Percentiles rank a stretch among this genome's conserved stretches.
phyloP scores from a whole-genome alignment of 495 filamentous ascomycete genomes.

The Penicillium canariense region DNA sequence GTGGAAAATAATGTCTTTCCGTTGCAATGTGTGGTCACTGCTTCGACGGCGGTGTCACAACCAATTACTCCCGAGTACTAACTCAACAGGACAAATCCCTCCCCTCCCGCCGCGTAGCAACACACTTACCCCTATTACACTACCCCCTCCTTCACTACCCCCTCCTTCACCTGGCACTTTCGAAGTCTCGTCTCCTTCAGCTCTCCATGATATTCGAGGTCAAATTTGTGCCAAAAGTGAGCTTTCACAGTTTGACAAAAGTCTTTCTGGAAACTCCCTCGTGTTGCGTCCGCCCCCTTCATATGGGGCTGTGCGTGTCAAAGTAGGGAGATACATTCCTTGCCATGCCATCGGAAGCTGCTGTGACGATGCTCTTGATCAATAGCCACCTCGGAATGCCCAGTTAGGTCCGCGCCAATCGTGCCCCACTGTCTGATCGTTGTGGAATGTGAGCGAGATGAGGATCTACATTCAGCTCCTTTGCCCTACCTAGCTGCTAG shows the following conservation, averaged over 20 bases:
- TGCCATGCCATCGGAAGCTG: background rate
- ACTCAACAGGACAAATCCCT: background rate
- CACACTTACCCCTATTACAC: no score
- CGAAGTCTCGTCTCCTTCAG: slow-evolving; percentile 50
- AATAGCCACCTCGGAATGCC: background rate
- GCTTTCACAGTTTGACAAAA: slow-evolving; percentile 29
- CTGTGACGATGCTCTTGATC: background rate
- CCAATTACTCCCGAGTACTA: background rate
- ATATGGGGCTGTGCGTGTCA: slow-evolving; percentile 50
- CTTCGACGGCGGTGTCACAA: no score
- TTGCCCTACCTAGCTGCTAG: background rate
- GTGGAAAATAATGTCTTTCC: slow-evolving; percentile 5
- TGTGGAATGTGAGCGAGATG: slow-evolving; percentile 6
- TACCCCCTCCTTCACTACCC: background rate
- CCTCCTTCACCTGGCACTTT: slow-evolving; percentile 34
- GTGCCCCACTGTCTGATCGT: background rate
- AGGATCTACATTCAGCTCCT: background rate
- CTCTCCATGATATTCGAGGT: slow-evolving; percentile 49
- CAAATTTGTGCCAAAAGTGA: slow-evolving; percentile 45
- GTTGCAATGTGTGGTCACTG: background rate
- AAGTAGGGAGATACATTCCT: slow-evolving; percentile 50
- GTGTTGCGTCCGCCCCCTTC: slow-evolving; percentile 46
- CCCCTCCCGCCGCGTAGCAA: background rate
- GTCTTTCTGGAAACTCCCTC: slow-evolving; percentile 40
- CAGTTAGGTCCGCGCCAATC: background rate